Conservation (phyloP, 768 basidiomycete species). For the Mycena alexandri region DNA sequence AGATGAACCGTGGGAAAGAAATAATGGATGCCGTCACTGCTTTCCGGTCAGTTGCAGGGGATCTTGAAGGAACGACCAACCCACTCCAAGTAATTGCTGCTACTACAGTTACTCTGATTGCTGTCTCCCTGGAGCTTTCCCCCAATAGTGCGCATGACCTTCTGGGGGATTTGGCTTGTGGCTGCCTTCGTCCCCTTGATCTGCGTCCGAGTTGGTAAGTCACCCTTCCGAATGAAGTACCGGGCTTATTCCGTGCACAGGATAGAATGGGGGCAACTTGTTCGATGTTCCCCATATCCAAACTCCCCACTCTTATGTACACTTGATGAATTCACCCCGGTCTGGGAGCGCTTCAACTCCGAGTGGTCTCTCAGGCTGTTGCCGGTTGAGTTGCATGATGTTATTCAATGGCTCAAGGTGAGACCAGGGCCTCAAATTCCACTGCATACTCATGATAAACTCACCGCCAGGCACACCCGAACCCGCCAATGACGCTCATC, state of each 20-base stretch:
- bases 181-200: background rate
- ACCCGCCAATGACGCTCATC: background rate
- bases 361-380: background rate
- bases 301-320: background rate
- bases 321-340: background rate
- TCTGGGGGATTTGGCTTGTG: background rate
- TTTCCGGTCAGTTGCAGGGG: background rate
- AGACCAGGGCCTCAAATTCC: background rate
- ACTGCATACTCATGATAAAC: background rate
- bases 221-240: background rate
- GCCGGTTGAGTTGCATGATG: no score
- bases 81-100: background rate
- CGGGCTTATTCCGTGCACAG: background rate
- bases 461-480: background rate
- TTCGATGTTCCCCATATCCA: background rate
- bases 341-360: background rate
- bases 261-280: background rate
- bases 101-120: background rate
- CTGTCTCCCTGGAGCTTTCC: background rate
- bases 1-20: background rate
- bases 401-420: slow-evolving; percentile 1
- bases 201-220: background rate
- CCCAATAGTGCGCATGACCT: background rate
- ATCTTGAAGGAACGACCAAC: background rate
- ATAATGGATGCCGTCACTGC: background rate